phyloP scores from a whole-genome alignment of 139 green algal genomes.

The Tetraselmis chui region DNA sequence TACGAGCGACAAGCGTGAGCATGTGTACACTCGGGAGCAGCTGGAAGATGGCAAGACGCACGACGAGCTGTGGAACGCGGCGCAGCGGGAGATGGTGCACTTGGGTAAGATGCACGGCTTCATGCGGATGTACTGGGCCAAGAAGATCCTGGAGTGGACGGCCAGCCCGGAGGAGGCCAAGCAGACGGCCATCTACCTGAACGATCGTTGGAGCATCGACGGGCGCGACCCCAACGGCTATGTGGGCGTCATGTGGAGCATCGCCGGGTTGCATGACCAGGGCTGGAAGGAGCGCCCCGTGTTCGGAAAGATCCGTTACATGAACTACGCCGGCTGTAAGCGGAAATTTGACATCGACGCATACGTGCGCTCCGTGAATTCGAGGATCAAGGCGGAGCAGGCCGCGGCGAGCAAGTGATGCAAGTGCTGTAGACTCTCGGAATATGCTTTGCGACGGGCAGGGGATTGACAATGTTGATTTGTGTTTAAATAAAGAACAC shows the following conservation, averaged over 20 bases:
- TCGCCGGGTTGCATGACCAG: slow-evolving; percentile 89
- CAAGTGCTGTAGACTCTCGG: too few species aligned
- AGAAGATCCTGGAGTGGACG: slow-evolving; percentile 98
- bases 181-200: slow-evolving; percentile 74
- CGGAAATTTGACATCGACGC: slow-evolving; percentile 88
- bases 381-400: slow-evolving; percentile 1
- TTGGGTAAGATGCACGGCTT: slow-evolving; percentile 97
- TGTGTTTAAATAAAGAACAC: too few species aligned
- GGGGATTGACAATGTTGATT: too few species aligned
- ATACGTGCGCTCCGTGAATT: slow-evolving; percentile 46
- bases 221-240: slow-evolving; percentile 82
- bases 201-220: slow-evolving; percentile 86
- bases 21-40: slow-evolving; percentile 66
- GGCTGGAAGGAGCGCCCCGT: slow-evolving; percentile 86
- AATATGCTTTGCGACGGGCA: too few species aligned
- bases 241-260: slow-evolving; percentile 92
- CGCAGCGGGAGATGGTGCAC: slow-evolving; percentile 84
- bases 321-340: slow-evolving; percentile 94
- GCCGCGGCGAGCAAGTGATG: neutral
- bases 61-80: slow-evolving; percentile 93
- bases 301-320: slow-evolving; percentile 96
- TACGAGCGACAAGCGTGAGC: slow-evolving; percentile 62
- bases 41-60: slow-evolving; percentile 82
- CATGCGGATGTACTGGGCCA: slow-evolving; percentile 98
- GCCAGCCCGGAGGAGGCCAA: slow-evolving; percentile 69